A percentile compares a stretch with the other conserved stretches of the same genome.
Evolutionary conservation across 371 early-diverging fungal species (phyloP).

Genomic region (Apophysomyces variabilis): DNA sequence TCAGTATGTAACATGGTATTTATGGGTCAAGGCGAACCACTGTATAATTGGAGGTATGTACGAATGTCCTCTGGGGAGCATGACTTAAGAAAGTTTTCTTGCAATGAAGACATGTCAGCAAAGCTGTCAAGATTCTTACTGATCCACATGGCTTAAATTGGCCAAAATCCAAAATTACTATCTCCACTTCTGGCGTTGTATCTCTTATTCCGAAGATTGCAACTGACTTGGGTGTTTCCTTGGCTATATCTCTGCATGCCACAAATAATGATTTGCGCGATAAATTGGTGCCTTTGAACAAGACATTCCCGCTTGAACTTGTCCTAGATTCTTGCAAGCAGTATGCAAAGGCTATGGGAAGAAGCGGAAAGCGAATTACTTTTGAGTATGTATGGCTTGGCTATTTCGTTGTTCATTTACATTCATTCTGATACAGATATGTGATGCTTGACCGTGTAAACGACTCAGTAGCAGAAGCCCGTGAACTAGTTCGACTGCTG

Average conservation of each 20-base stretch:
- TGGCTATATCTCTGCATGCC: conserved; percentile 92
- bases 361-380: conserved; percentile 63
- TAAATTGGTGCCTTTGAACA: conserved; percentile 87
- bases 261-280: conserved; percentile 79
- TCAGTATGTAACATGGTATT: conserved; percentile 85
- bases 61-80: background rate
- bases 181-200: conserved; percentile 92
- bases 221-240: conserved; percentile 76
- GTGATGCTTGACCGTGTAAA: conserved; percentile 87
- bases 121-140: conserved; percentile 76
- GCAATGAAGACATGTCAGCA: conserved; percentile 60
- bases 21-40: conserved; percentile 94
- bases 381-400: conserved; percentile 60
- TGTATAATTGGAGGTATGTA: conserved; percentile 76
- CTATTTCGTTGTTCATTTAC: too few relatives aligned
- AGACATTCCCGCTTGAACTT: conserved; percentile 72
- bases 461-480: conserved; percentile 74
- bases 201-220: conserved; percentile 79
- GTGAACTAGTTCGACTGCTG: conserved; percentile 64
- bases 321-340: conserved; percentile 75
- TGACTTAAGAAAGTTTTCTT: background rate
- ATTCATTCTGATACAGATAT: conserved; percentile 48
- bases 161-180: conserved; percentile 78
- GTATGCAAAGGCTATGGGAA: conserved; percentile 60
- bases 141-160: conserved; percentile 71